Conservation (phyloP, 73 alveolate genomes). For the Paramecium bursaria region DNA sequence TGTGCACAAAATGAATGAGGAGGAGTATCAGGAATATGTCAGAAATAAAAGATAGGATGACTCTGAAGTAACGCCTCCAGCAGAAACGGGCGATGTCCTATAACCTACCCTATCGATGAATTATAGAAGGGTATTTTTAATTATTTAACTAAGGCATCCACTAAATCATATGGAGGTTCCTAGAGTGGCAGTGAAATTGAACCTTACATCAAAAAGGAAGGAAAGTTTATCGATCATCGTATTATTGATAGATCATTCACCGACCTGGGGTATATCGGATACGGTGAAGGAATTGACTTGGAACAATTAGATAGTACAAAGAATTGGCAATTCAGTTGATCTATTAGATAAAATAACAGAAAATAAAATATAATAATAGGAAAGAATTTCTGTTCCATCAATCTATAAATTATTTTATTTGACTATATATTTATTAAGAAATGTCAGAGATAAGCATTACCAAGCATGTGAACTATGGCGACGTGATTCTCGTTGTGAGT, state of each 20-base stretch:
- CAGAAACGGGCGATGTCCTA: background rate
- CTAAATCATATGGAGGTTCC: constrained; percentile 49
- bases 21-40: constrained; percentile 9
- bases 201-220: background rate
- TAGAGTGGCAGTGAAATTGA: background rate
- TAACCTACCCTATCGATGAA: constrained; percentile 13
- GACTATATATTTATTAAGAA: too few relatives aligned
- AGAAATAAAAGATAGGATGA: background rate
- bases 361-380: too few relatives aligned
- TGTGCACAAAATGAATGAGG: constrained; percentile 28
- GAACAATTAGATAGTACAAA: constrained; percentile 45
- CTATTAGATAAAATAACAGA: too few relatives aligned
- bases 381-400: too few relatives aligned
- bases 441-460: constrained; percentile 1
- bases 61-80: background rate
- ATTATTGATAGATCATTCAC: constrained; percentile 53
- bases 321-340: constrained; percentile 59
- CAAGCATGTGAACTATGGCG: constrained; percentile 51
- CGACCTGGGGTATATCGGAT: constrained; percentile 53
- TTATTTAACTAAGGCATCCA: background rate
- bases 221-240: constrained; percentile 19
- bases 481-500: constrained; percentile 17
- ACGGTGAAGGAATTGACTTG: constrained; percentile 61
- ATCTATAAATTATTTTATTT: too few relatives aligned
- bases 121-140: constrained; percentile 17